Evolutionary conservation across 768 basidiomycete species (phyloP), one percentile per base, ranked within the genome.

Genomic region (Hortiboletus flavorubellus): DNA sequence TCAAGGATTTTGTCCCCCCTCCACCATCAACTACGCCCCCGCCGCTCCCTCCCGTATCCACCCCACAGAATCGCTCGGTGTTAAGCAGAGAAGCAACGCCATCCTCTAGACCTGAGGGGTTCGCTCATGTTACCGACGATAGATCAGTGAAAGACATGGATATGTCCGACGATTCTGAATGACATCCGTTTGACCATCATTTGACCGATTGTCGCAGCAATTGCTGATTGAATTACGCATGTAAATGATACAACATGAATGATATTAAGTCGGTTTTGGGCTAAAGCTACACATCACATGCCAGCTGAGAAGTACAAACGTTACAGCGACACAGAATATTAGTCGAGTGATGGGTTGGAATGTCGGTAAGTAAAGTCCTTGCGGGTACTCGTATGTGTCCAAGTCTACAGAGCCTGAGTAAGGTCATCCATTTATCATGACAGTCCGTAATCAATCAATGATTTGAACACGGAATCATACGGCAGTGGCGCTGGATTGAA

Each of bases 21-120:
- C 74, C 77, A 48, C 73, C 66, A 18, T 35, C 72, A 8, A 55
- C 49, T 10, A 52, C 63, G 0, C 74, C 76, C 11, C 68, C 73
- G 5, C 71, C 75, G 30, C 71, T 72, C 23, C 68, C 70, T 8
- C 61, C 54, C 37, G 46, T 61, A 15, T 63, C 65, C 23, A 16
- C 26, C 26, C 14, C 64, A 2, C 58, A 54, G 9, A 51, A 30
- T 34, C 39, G 5, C 15, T 10, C 21, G 5, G n/a, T 35, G 15
- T n/a, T 15, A 4, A 30, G 46, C 29, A 33, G n/a, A 31, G 41
- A 44, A 34, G 38, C 46, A 8, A 21, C 34, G 0, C 38, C 51
- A 21, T 21, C 41, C 39, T 35, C 11, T 16, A 15, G 16, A n/a
- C 40, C 44, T 12, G 45, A 46, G 10, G 31, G 7, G 6, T 35